phyloP scores from a whole-genome alignment of 495 filamentous ascomycete genomes.

The Emericellopsis terricola region DNA sequence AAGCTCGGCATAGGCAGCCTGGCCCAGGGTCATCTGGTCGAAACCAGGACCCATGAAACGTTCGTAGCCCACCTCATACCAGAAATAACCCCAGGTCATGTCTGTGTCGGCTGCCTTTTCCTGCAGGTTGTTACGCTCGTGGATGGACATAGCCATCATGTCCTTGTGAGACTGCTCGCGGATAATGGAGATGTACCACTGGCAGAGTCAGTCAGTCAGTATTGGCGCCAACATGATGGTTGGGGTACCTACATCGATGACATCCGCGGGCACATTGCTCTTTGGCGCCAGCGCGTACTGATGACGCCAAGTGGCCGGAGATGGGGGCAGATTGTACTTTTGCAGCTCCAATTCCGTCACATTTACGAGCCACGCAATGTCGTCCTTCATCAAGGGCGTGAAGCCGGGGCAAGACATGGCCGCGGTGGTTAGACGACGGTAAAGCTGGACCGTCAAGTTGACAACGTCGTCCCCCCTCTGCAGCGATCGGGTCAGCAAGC shows the following conservation, averaged over 20 bases:
- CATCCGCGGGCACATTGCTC: slow-evolving; percentile 18
- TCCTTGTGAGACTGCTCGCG: slow-evolving; percentile 22
- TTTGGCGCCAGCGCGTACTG: slow-evolving; percentile 22
- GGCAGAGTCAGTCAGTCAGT: slow-evolving; percentile 6
- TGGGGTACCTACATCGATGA: slow-evolving; percentile 23
- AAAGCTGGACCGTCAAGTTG: slow-evolving; percentile 31
- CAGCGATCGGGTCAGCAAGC: background rate
- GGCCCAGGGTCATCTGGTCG: slow-evolving; percentile 15
- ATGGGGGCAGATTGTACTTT: slow-evolving; percentile 17
- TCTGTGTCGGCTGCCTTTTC: slow-evolving; percentile 10
- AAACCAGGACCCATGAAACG: slow-evolving; percentile 14
- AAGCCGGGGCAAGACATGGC: slow-evolving; percentile 47
- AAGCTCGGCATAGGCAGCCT: slow-evolving; percentile 19
- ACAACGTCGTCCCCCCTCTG: slow-evolving; percentile 20
- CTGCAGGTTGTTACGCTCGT: slow-evolving; percentile 15
- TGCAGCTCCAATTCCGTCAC: slow-evolving; percentile 6
- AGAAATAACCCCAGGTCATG: slow-evolving; percentile 25
- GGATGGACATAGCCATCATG: slow-evolving; percentile 6
- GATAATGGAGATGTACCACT: slow-evolving; percentile 36
- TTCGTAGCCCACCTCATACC: slow-evolving; percentile 5
- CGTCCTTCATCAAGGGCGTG: slow-evolving; percentile 40
- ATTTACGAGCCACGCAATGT: slow-evolving; percentile 17
- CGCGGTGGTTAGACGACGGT: slow-evolving; percentile 37
- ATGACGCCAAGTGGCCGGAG: slow-evolving; percentile 20
- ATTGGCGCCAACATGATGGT: background rate